phyloP scores from a whole-genome alignment of 352 stramenopile genomes.

The Paralagenidium karlingii region DNA sequence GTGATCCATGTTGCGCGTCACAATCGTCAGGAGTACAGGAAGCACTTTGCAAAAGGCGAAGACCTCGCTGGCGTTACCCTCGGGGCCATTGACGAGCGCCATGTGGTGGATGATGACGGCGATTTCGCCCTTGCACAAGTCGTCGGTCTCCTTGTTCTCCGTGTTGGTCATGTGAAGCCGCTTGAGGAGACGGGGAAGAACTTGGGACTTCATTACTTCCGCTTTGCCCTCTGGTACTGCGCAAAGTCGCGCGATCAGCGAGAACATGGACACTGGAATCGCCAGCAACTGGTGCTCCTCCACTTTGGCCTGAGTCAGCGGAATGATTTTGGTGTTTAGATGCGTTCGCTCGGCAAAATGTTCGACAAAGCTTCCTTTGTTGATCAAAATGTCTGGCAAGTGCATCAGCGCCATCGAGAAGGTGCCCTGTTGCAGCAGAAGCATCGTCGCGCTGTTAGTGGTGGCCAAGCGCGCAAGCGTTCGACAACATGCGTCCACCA shows the following conservation, averaged over 20 bases:
- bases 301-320: constrained; percentile 12
- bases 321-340: constrained; percentile 6
- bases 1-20: too few species aligned
- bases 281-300: constrained; percentile 30
- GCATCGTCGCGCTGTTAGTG: constrained; percentile 28
- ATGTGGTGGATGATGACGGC: constrained; percentile 31
- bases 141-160: constrained; percentile 9
- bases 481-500: constrained; percentile 39
- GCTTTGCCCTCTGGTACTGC: constrained; percentile 34
- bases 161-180: constrained; percentile 33
- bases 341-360: too few species aligned
- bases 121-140: constrained; percentile 56
- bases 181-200: constrained; percentile 56
- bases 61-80: constrained; percentile 55
- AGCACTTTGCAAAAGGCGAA: constrained; percentile 56
- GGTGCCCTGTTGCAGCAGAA: constrained; percentile 34
- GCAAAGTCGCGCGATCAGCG: constrained; percentile 48
- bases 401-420: constrained; percentile 45
- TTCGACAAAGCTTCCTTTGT: too few species aligned
- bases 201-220: constrained; percentile 43
- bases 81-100: constrained; percentile 32
- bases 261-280: constrained; percentile 51
- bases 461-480: constrained; percentile 45
- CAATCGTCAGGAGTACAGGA: too few species aligned
- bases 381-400: constrained; percentile 28